Evolutionary conservation across 2,329 filamentous ascomycete genomes (phyloP), one percentile per base, ranked within the genome.

Genomic region (Monilinia vaccinii-corymbosi): DNA sequence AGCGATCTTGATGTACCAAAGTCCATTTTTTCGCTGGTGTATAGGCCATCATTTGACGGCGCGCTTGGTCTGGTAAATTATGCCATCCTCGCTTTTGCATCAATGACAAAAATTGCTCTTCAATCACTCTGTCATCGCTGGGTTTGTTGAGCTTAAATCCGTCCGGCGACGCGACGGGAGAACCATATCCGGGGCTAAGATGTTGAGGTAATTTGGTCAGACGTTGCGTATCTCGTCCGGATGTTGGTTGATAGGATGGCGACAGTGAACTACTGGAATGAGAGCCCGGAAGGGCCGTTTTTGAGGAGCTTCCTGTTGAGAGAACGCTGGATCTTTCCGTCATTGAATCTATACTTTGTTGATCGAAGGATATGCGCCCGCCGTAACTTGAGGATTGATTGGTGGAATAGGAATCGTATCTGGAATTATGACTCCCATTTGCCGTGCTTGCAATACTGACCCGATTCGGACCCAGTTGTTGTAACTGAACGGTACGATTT

Each of bases 11-110:
- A 73, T 97, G 88, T 56, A 99, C 88, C 62, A 99, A 78, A 1
- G 91, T 97, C 94, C 94, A 99, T 76, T 97, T 99, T 79, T 97
- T 97, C 65, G 86, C 84, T 10, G 94, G 83, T 16, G 92, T 90
- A 72, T 99, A 97, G 42, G 91, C 91, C 75, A 94, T 83, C 93
- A 99, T 97, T 77, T 97, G 94, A 63, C 93, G 82, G 67, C 88
- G 85, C 34, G 94, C 94, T 76, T 96, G 91, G 71, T 99, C 94
- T 6, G 94, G 94, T 65, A 99, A 78, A 74, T 95, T 95, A 76
- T 96, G 94, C 90, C 92, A 97, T 65, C 93, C 94, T 76, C 94
- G 85, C 76, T 97, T 97, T 71, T 96, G 89, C 94, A 99, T 97
- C 65, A 99, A 78, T 56, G 91, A 87, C 69, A 92, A 79, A 71